A percentile compares a stretch with the other conserved stretches of the same genome.
Evolutionary conservation across 306 rosid species (phyloP).

Genomic region (Castanea sativa): DNA sequence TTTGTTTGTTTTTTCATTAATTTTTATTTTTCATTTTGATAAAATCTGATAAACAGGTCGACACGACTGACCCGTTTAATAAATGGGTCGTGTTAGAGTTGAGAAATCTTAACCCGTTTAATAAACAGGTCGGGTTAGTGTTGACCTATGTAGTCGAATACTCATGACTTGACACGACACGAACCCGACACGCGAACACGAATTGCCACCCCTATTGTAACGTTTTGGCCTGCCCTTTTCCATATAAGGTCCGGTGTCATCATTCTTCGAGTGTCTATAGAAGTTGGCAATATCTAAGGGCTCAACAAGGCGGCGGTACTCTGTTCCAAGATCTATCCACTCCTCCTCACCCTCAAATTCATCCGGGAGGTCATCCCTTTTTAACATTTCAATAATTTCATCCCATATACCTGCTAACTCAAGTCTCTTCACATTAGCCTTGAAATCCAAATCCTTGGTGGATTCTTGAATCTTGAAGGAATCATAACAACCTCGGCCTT

Average conservation of each 20-base stretch:
- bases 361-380: conserved; percentile 66
- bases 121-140: no score
- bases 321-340: conserved; percentile 56
- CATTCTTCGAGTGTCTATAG: conserved; percentile 61
- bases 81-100: no score
- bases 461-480: conserved; percentile 65
- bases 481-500: conserved; percentile 46
- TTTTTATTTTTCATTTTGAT: no score
- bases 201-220: no score
- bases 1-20: no score
- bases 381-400: conserved; percentile 66
- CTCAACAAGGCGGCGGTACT: conserved; percentile 59
- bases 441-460: conserved; percentile 52
- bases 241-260: conserved; percentile 62
- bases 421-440: conserved; percentile 69
- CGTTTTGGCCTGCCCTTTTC: conserved; percentile 57
- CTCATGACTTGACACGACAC: no score
- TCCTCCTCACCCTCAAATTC: conserved; percentile 48
- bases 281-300: conserved; percentile 84
- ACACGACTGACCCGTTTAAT: no score
- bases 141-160: no score
- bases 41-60: no score
- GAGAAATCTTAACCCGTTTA: no score
- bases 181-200: no score
- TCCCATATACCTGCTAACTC: conserved; percentile 74